Base-by-base conservation (phyloP, 768 basidiomycete genomes). In the Suillus ampliporus region DNA sequence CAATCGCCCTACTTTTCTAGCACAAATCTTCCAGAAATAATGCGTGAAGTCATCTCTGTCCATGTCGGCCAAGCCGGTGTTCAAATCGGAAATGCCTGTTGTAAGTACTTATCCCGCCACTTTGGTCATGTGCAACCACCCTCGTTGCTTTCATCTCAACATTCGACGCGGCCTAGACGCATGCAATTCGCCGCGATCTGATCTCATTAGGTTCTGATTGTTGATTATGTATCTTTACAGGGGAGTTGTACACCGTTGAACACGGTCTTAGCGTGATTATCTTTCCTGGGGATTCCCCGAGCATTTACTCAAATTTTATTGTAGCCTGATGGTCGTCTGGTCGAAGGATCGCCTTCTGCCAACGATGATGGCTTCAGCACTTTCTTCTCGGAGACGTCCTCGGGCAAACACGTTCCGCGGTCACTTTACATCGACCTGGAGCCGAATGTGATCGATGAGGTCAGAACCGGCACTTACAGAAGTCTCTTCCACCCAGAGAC, bases 401-500 rank as follows among this genome's bases (percentile, higher is more conserved):
- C 94, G 59, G 97, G 96, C 65, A 97, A 97, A 83, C 92, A 97
- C 78, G 97, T 99, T 63, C 97, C 97, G 57, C 89, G 97, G 71
- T 97, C 96, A 47, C 87, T 99, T 68, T 99, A 99, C 83, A 89
- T 99, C 64, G 95, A 97, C 79, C 88, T 96, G 40, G 97, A 99
- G 79, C 97, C 97, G 63, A 95, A 95, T 76, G 97, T 95, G 75
- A 94, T 99, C 73, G 97, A 99, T 74, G 95, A 97, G 79, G 95
- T 99, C 72, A 89, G 93, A 78, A 96, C 86, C 66, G 97, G 97
- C 66, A 88, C 91, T 47, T 99, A 98, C 88, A 87, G 94, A 79
- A 90, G 89, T 77, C 90, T 99, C 61, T 99, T 99, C 88, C 97
- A 99, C 81, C 97, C 97, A 13, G 97, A 99, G 86, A 96, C 97